Conservation (phyloP, 495 filamentous ascomycete genomes). For the Alectoria sarmentosa region DNA sequence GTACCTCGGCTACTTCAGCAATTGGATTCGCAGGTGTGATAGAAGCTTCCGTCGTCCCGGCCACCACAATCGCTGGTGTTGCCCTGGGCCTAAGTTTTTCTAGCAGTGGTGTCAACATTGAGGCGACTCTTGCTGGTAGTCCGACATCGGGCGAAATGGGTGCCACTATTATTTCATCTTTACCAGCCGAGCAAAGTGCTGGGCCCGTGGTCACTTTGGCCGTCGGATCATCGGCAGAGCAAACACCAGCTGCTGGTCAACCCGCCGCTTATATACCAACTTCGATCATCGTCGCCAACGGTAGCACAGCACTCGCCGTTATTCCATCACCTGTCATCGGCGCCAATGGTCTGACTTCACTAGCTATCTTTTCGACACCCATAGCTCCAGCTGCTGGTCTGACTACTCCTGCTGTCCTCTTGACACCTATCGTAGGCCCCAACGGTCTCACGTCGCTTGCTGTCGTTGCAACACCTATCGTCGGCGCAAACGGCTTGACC, state of each 20-base stretch:
- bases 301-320: conserved; percentile 5
- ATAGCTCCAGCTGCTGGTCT: conserved; percentile 13
- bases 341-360: conserved; percentile 16
- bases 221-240: not conserved
- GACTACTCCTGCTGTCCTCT: conserved; percentile 9
- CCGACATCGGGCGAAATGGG: not conserved
- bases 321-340: conserved; percentile 13
- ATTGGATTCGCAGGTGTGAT: not conserved
- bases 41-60: not conserved
- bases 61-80: not conserved
- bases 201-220: not conserved
- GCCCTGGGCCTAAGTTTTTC: not conserved
- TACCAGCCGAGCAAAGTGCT: not conserved
- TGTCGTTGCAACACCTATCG: conserved; percentile 15
- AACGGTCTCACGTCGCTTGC: conserved; percentile 18
- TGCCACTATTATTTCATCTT: not conserved
- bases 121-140: not conserved
- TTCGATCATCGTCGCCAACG: conserved; percentile 3
- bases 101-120: not conserved
- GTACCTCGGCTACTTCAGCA: not conserved
- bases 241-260: conserved; percentile 1
- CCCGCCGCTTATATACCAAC: not conserved
- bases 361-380: conserved; percentile 16
- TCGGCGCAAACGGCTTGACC: conserved; percentile 17
- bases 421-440: conserved; percentile 14